Conservation (phyloP, 1,284 basidiomycete genomes). For the Trichosporon coremiiforme region DNA sequence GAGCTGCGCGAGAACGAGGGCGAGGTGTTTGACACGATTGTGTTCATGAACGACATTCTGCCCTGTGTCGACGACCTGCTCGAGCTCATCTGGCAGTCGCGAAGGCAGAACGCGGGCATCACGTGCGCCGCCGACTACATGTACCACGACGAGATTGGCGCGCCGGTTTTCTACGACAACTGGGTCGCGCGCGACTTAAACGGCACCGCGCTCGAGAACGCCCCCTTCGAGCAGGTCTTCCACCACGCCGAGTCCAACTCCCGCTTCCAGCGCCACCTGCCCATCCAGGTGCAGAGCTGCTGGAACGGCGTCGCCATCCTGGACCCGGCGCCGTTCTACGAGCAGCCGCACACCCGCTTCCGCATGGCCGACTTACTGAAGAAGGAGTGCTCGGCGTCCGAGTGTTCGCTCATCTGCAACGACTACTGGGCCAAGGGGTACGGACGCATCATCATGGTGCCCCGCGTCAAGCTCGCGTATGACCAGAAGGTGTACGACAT, state of each 20-base stretch:
- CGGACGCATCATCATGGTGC: constrained; percentile 93
- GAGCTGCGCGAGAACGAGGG: constrained; percentile 84
- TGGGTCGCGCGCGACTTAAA: constrained; percentile 98
- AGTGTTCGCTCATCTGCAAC: constrained; percentile 90
- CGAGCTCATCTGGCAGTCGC: constrained; percentile 91
- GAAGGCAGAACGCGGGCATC: constrained; percentile 89
- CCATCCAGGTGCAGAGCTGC: constrained; percentile 91
- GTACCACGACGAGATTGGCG: constrained; percentile 89
- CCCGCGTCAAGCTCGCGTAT: constrained; percentile 90
- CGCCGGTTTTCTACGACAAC: constrained; percentile 95
- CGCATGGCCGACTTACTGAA: constrained; percentile 80
- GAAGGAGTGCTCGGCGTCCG: constrained; percentile 86
- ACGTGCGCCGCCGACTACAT: constrained; percentile 97
- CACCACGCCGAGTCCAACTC: constrained; percentile 72
- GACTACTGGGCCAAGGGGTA: constrained; percentile 89
- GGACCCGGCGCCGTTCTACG: constrained; percentile 90
- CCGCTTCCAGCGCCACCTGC: constrained; percentile 85
- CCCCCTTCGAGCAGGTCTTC: constrained; percentile 90
- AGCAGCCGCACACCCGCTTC: constrained; percentile 82
- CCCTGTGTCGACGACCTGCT: constrained; percentile 93
- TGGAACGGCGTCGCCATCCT: constrained; percentile 95
- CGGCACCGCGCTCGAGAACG: constrained; percentile 93
- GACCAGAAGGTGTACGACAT: constrained; percentile 91
- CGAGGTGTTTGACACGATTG: constrained; percentile 88
- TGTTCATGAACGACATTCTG: constrained; percentile 98